phyloP scores from a whole-genome alignment of 352 stramenopile species.

The Pythium guiyangense region DNA sequence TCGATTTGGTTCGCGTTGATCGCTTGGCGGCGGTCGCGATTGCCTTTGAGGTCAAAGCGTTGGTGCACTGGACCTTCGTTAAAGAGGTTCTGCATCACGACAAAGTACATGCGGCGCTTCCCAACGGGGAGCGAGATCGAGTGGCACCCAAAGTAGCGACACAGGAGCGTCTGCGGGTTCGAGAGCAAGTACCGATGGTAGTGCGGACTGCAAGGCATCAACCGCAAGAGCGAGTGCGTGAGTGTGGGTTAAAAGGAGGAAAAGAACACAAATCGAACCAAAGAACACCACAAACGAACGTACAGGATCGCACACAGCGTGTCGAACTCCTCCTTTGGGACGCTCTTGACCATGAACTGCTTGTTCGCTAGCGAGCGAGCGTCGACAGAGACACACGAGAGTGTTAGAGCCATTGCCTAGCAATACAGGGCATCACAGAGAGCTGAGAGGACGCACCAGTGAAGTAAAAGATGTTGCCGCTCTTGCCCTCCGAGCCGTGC shows the following conservation, averaged over 20 bases:
- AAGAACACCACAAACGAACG: constrained; percentile 6
- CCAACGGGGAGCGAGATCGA: constrained; percentile 83
- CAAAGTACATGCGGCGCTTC: constrained; percentile 84
- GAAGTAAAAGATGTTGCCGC: constrained; percentile 88
- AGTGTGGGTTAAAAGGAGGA: not conserved
- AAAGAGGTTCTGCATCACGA: constrained; percentile 88
- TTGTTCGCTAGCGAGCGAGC: constrained; percentile 49
- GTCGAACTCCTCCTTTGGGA: constrained; percentile 83
- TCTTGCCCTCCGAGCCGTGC: constrained; percentile 79
- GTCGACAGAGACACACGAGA: constrained; percentile 2
- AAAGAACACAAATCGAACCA: not conserved
- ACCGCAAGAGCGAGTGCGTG: not conserved
- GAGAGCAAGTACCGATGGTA: constrained; percentile 79
- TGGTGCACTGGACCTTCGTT: constrained; percentile 74
- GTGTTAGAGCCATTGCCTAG: not conserved
- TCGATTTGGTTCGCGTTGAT: constrained; percentile 59
- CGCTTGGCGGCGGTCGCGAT: constrained; percentile 67
- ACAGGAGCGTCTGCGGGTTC: constrained; percentile 71
- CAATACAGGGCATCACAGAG: not conserved
- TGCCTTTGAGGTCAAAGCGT: constrained; percentile 81
- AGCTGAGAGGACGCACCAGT: constrained; percentile 24
- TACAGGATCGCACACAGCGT: constrained; percentile 75
- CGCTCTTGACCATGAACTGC: constrained; percentile 87
- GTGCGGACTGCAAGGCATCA: constrained; percentile 25
- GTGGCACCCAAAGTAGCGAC: constrained; percentile 81